Percentiles rank a stretch among this genome's conserved stretches.
Evolutionary conservation across 345 rosid genomes (phyloP).

Genomic region (Hibiscus tridactylites): DNA sequence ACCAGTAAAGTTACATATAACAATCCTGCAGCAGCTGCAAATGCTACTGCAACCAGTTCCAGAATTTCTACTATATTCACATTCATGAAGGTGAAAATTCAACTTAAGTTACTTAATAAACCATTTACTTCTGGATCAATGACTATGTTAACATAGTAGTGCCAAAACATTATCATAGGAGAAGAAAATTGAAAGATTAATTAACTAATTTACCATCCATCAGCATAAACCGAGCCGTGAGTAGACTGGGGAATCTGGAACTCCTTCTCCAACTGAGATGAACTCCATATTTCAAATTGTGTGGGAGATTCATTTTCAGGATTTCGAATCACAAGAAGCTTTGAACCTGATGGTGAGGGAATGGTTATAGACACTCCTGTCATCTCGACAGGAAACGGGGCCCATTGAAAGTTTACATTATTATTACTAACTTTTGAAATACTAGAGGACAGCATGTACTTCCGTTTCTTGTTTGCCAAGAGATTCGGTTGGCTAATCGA

Average conservation of each 20-base stretch:
- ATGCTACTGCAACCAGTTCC: not conserved
- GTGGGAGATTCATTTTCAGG: constrained; percentile 76
- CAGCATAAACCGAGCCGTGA: constrained; percentile 75
- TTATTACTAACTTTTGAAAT: constrained; percentile 35
- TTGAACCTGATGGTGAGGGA: constrained; percentile 84
- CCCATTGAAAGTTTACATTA: constrained; percentile 53
- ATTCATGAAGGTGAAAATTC: not conserved
- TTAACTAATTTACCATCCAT: constrained; percentile 61
- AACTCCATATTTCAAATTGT: constrained; percentile 77
- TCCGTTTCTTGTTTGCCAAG: constrained; percentile 66
- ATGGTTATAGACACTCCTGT: constrained; percentile 49
- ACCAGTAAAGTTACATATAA: not conserved
- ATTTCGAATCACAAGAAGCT: constrained; percentile 70
- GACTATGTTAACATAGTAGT: not conserved
- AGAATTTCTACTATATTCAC: not conserved
- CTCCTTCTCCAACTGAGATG: constrained; percentile 71
- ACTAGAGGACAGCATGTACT: constrained; percentile 46
- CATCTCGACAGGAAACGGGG: constrained; percentile 84
- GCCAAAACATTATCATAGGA: constrained; percentile 3
- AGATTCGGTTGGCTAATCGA: constrained; percentile 72
- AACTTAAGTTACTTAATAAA: not conserved
- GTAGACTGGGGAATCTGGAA: constrained; percentile 61
- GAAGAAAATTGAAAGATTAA: not conserved
- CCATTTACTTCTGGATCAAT: not conserved
- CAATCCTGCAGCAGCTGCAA: not conserved